Conservation (phyloP, 2,329 filamentous ascomycete species). For the Neospermospora avenae region DNA sequence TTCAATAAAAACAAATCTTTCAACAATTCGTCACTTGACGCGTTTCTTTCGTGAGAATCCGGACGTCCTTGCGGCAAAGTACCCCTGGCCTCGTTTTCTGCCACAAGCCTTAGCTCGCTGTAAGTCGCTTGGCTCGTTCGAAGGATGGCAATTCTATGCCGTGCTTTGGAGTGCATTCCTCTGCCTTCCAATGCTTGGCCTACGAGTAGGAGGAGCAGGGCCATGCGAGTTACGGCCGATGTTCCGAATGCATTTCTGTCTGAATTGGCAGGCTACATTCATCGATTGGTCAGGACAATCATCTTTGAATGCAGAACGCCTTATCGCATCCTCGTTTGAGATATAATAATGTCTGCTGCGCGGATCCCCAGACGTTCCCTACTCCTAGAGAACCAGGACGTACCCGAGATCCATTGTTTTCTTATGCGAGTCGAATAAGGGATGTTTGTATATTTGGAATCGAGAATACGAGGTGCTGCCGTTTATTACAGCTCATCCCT, state of each 20-base stretch:
- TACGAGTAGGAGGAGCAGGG: background rate
- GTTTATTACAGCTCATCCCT: background rate
- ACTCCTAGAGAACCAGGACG: too few relatives aligned
- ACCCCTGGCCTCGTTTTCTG: background rate
- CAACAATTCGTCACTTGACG: background rate
- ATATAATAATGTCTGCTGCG: background rate
- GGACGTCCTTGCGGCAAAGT: background rate
- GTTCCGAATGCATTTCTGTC: background rate
- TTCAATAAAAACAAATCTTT: background rate
- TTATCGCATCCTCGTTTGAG: background rate
- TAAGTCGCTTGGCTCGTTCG: background rate
- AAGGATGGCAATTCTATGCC: background rate
- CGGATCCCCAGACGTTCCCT: background rate
- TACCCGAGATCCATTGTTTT: background rate
- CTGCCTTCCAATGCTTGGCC: background rate
- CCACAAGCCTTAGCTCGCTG: background rate
- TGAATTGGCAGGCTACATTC: background rate
- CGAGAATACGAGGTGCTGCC: background rate
- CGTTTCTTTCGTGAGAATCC: background rate
- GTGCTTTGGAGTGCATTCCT: background rate
- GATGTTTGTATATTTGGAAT: background rate
- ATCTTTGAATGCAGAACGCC: background rate
- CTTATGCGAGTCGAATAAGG: background rate
- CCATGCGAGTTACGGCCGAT: background rate
- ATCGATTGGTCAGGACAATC: background rate